Evolutionary conservation across 805 yeast species (phyloP).

Genomic region (Metschnikowia sp.): DNA sequence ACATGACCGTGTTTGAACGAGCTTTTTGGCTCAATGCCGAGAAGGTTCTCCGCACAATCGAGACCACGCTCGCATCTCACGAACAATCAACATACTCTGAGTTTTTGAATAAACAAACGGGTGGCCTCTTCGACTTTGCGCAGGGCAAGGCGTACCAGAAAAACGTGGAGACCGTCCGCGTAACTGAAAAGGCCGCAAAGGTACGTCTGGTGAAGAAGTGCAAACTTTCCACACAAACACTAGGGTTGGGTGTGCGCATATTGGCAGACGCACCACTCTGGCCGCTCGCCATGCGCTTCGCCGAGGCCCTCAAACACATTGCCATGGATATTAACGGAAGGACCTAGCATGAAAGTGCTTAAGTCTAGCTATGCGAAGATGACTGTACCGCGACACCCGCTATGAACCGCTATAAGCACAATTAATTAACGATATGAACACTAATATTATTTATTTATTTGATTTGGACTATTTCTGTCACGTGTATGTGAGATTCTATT

Average conservation of each 20-base stretch:
- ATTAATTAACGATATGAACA: too few relatives aligned
- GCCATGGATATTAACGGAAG: slow-evolving; percentile 13
- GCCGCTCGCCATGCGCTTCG: slow-evolving; percentile 78
- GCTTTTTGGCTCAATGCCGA: slow-evolving; percentile 64
- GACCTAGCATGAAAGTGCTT: not conserved
- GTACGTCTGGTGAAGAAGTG: slow-evolving; percentile 30
- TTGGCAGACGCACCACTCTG: slow-evolving; percentile 84
- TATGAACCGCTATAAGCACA: not conserved
- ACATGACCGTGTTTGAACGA: slow-evolving; percentile 47
- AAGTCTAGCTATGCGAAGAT: too few relatives aligned
- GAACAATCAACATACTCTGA: slow-evolving; percentile 57
- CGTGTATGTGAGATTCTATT: too few relatives aligned
- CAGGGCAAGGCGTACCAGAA: slow-evolving; percentile 12
- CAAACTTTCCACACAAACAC: slow-evolving; percentile 52
- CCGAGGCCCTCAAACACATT: slow-evolving; percentile 72
- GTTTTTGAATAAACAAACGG: slow-evolving; percentile 53
- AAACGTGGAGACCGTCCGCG: slow-evolving; percentile 7
- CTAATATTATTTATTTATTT: too few relatives aligned
- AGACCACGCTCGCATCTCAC: slow-evolving; percentile 51
- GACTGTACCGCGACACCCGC: not conserved
- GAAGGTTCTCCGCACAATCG: slow-evolving; percentile 56
- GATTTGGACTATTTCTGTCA: too few relatives aligned
- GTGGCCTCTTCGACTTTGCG: slow-evolving; percentile 49
- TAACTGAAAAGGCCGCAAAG: not conserved
- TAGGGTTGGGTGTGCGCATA: slow-evolving; percentile 70